Percentiles rank a stretch among this genome's conserved stretches.
These are phyloP conservation scores for Cladosporium cucumerinum DNA, from an alignment of 2,329 filamentous ascomycete genomes.

Conservation along the genomic window DNA sequence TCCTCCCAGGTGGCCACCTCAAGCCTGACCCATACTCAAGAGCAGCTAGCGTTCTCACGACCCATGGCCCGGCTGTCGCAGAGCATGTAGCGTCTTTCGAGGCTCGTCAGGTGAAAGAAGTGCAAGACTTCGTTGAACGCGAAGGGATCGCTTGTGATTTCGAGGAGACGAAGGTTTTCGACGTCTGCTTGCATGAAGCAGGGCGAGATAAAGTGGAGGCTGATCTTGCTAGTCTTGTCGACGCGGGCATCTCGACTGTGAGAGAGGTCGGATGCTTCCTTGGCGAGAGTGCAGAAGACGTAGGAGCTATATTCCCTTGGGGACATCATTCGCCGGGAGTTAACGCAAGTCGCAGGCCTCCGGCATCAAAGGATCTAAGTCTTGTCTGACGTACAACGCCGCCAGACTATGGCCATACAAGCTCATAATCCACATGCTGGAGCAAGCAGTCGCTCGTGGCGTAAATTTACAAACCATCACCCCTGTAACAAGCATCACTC, in stretches of 20 bases:
- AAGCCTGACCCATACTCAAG: conserved; percentile 37
- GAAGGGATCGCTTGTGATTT: conserved; percentile 44
- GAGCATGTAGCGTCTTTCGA: conserved; percentile 31
- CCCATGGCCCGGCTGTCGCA: conserved; percentile 28
- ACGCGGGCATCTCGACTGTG: neutral
- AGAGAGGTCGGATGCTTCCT: neutral
- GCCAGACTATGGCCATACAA: conserved; percentile 76
- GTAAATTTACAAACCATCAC: conserved; percentile 75
- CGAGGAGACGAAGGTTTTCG: conserved; percentile 37
- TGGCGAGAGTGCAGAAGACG: neutral
- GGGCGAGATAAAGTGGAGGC: neutral
- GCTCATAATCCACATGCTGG: conserved; percentile 67
- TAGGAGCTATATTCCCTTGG: neutral
- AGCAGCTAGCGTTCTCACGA: conserved; percentile 24
- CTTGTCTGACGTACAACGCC: conserved; percentile 46
- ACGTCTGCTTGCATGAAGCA: conserved; percentile 33
- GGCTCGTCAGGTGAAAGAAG: conserved; percentile 10
- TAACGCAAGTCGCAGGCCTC: conserved; percentile 29
- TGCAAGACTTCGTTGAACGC: conserved; percentile 34
- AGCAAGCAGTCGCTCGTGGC: conserved; percentile 49
- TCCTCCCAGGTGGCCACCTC: conserved; percentile 29
- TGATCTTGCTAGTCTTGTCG: neutral
- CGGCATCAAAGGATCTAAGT: conserved; percentile 39
- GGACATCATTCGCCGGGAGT: neutral
- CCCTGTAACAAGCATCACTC: conserved; percentile 45